Evolutionary conservation across 2,329 filamentous ascomycete genomes (phyloP), one percentile per base, ranked within the genome.

Genomic region (Sporothrix euskadiensis): DNA sequence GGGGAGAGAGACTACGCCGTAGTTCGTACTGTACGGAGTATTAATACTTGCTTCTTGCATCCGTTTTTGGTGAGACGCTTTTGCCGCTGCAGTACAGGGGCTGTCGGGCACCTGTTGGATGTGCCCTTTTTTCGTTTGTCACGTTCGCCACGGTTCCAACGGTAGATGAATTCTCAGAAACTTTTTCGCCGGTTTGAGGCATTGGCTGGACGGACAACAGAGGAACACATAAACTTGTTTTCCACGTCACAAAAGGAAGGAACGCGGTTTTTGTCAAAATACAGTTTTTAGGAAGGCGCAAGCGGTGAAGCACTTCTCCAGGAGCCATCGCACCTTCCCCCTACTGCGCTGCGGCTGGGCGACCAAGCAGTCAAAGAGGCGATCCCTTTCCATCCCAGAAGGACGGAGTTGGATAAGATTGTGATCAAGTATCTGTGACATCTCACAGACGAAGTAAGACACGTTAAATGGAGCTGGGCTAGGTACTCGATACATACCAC

Each of bases 371-470:
- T 30, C 9, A 59, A 59, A 35, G 56, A 59, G 56, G 26, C 19
- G 52, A 56, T 26, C n/a, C 49, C 22, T n/a, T 7, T n/a, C n/a
- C 32, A 32, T 32, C 26, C 19, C 26, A 22, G 32, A 30, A 30
- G 35, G 59, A 19, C 8, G 35, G n/a, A 65, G 61, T 65, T 44
- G 39, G 32, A 65, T 65, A 44, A 47, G 61, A 44, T 65, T 41
- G 19, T 14, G 35, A 22, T 19, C 5, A 65, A 16, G 59, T 65
- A 65, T 4, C 32, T 19, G 12, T 12, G 19, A 65, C 59, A 44
- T 16, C 5, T 4, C 3, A 0, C 2, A 22, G 9, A 19, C 16
- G n/a, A n/a, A 44, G 5, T 26, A 26, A 14, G 0, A 26, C 39
- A 26, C 4, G 10, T 19, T 14, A 8, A 44, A 30, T 47, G 2